phyloP scores from a whole-genome alignment of 306 rosid genomes.

The Boehmeria nivea region DNA sequence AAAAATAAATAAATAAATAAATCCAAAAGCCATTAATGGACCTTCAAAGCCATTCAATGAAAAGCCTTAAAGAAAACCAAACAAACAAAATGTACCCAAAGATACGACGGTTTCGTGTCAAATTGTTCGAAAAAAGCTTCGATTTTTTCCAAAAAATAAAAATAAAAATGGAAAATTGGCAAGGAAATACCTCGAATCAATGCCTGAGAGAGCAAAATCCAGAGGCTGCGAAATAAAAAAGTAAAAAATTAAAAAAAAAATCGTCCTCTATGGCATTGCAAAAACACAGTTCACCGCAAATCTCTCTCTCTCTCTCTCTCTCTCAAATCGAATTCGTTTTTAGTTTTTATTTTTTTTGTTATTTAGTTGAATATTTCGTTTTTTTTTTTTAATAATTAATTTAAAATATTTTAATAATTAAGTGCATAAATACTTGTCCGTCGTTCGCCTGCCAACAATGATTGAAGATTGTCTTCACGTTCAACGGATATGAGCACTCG shows the following conservation, averaged over 20 bases:
- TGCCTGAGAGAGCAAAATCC: conserved; percentile 26
- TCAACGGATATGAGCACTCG: conserved; percentile 6
- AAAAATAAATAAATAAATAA: conserved; percentile 10
- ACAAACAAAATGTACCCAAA: conserved; percentile 13
- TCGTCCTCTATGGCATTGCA: conserved; percentile 23
- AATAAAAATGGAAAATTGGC: neutral
- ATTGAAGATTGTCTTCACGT: conserved; percentile 14
- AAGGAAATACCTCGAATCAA: conserved; percentile 27
- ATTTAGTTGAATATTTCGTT: too few species aligned
- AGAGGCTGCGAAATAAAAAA: conserved; percentile 23
- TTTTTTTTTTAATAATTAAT: too few species aligned
- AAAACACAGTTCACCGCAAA: conserved; percentile 23
- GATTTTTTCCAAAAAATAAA: neutral
- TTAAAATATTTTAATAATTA: neutral
- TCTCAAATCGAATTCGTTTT: neutral
- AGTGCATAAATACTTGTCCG: conserved; percentile 5
- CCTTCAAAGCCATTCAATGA: conserved; percentile 15
- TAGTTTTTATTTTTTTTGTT: conserved; percentile 1
- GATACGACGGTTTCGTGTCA: too few species aligned
- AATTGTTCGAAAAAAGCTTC: neutral
- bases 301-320: conserved; percentile 4
- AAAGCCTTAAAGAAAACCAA: conserved; percentile 6
- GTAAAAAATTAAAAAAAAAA: neutral
- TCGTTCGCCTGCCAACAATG: conserved; percentile 33
- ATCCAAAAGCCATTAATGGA: too few species aligned